phyloP scores from a whole-genome alignment of 2,329 filamentous ascomycete species.

The Microsporum ferrugineum region DNA sequence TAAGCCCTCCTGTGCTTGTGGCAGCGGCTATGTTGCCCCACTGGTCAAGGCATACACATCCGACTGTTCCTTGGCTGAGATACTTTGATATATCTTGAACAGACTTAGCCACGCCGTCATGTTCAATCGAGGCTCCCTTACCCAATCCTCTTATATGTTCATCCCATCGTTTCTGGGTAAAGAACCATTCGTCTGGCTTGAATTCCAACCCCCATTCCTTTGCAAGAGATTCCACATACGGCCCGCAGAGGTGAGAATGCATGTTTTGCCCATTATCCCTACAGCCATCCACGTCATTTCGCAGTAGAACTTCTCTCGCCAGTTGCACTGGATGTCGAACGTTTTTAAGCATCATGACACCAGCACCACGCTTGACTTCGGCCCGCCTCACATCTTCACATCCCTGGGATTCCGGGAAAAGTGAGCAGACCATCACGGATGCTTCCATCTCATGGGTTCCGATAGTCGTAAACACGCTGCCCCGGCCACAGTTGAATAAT shows the following conservation, averaged over 20 bases:
- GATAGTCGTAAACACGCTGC: conserved; percentile 74
- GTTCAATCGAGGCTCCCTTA: conserved; percentile 18
- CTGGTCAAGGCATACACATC: conserved; percentile 69
- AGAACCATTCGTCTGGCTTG: conserved; percentile 63
- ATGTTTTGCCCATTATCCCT: conserved; percentile 24
- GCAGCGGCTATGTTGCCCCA: conserved; percentile 60
- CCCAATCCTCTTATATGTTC: conserved; percentile 55
- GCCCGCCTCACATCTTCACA: conserved; percentile 33
- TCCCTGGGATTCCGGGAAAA: conserved; percentile 11
- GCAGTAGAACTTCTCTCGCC: conserved; percentile 57
- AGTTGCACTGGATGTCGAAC: conserved; percentile 73
- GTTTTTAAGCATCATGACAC: conserved; percentile 58
- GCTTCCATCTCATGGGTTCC: conserved; percentile 80
- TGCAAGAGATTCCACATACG: conserved; percentile 58
- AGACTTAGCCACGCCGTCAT: conserved; percentile 16
- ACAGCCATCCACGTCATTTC: conserved; percentile 42
- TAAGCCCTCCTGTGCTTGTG: conserved; percentile 63
- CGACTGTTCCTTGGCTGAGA: conserved; percentile 71
- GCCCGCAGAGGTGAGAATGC: conserved; percentile 59
- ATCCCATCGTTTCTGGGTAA: conserved; percentile 65
- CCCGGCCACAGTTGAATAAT: conserved; percentile 73
- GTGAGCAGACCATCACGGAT: conserved; percentile 65
- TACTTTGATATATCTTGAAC: conserved; percentile 44
- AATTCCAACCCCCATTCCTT: conserved; percentile 51
- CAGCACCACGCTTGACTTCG: conserved; percentile 62